Base-by-base conservation (phyloP, 192 early-diverging fungal species). In the Podila verticillata region DNA sequence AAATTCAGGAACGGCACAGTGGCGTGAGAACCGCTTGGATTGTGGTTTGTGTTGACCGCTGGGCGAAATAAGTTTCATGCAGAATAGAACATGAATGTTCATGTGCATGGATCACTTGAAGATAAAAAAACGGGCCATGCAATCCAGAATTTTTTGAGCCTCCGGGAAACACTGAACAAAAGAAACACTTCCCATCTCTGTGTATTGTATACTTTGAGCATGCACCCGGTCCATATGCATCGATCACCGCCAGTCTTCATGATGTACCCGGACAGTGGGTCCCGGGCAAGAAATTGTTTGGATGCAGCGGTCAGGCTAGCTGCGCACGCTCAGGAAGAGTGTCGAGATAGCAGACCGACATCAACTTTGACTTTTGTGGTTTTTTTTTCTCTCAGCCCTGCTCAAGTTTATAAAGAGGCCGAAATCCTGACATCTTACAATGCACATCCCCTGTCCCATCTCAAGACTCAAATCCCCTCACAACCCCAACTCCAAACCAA, bases 361-460 rank as follows among this genome's bases (percentile, higher is more conserved):
- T 35, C 61, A 62, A 35, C 35, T 9, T 62, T 31, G 61, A 62
- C 61, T 36, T 62, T 6, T 36, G 9, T 62, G 26, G 29, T 62
- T 62, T 62, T 60, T 58, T 62, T 39, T 39, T 39, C 36, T 62
- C 61, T 36, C 61, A 62, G 17, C 22, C 22, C 34, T 62, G 61
- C 61, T 19, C 29, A 62, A 62, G 61, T 36, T 62, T 62, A 62
- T 62, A 62, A 62, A 62, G 61, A 62, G 61, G 30, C 61, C 35
- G 34, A 29, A 62, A 35, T 34, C 61, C 61, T 35, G 22, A 34
- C 35, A 36, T 62, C 34, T 62, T 62, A 34, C 61, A 62, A 62
- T 4, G 30, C 61, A 62, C 61, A 62, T 20, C 29, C 61, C 34
- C 61, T 36, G 34, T 36, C 22, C 61, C 30, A 59, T 62, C 61